phyloP scores from a whole-genome alignment of 2,329 filamentous ascomycete species.

The Exutisphaerella laricina region DNA sequence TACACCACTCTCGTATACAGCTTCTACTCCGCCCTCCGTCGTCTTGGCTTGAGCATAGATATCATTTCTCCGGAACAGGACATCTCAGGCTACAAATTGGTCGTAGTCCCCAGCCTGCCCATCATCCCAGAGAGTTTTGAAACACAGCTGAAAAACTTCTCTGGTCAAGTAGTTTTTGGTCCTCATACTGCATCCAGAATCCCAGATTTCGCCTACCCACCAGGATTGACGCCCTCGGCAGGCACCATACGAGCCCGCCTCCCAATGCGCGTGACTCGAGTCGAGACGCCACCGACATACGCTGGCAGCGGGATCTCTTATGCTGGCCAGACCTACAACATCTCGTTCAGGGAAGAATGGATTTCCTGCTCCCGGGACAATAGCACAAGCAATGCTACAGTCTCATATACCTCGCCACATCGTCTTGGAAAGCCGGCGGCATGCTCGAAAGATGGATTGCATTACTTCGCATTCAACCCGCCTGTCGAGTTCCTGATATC shows the following conservation, averaged over 20 bases:
- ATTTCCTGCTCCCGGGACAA: slow-evolving; percentile 16
- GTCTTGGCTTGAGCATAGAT: slow-evolving; percentile 22
- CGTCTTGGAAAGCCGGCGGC: slow-evolving; percentile 19
- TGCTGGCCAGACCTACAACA: slow-evolving; percentile 17
- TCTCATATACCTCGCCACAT: slow-evolving; percentile 20
- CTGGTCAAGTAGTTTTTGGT: slow-evolving; percentile 18
- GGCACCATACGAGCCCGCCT: slow-evolving; percentile 14
- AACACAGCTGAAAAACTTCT: slow-evolving; percentile 10
- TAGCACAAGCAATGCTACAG: slow-evolving; percentile 14
- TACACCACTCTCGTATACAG: slow-evolving; percentile 20
- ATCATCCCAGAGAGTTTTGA: slow-evolving; percentile 21
- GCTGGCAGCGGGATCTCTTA: slow-evolving; percentile 20
- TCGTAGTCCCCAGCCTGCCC: slow-evolving; percentile 22
- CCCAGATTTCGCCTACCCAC: slow-evolving; percentile 19
- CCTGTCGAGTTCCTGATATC: slow-evolving; percentile 18
- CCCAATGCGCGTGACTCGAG: slow-evolving; percentile 19
- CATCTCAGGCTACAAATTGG: slow-evolving; percentile 20
- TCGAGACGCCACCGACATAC: slow-evolving; percentile 20
- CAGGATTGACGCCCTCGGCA: slow-evolving; percentile 18
- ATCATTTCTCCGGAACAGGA: slow-evolving; percentile 20
- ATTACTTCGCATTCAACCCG: slow-evolving; percentile 23
- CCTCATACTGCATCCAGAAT: slow-evolving; percentile 20
- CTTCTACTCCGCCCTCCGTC: slow-evolving; percentile 23
- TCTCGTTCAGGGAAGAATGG: slow-evolving; percentile 20
- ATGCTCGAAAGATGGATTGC: slow-evolving; percentile 15